Percentiles rank a stretch among this genome's conserved stretches.
Conservation (phyloP, 2,329 filamentous ascomycete species). For the Phaeophleospora eucalypticola region DNA sequence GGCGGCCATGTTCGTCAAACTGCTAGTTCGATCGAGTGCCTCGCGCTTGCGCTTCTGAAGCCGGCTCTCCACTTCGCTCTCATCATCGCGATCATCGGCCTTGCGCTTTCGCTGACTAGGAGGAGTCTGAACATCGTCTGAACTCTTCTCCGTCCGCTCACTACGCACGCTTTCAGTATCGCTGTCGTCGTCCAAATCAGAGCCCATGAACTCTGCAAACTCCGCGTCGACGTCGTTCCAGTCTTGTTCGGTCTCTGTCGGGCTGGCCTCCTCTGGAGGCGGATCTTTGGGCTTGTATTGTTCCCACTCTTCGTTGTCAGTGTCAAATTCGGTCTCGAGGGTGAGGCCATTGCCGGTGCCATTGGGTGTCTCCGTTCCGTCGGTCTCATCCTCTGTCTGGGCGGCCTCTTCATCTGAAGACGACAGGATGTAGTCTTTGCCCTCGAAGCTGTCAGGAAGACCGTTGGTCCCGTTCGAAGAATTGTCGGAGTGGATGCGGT, state of each 20-base stretch:
- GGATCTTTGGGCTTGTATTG: slow-evolving; percentile 46
- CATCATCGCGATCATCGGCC: slow-evolving; percentile 29
- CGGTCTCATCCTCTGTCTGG: slow-evolving; percentile 32
- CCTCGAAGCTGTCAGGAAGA: slow-evolving; percentile 29
- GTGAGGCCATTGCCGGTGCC: slow-evolving; percentile 13
- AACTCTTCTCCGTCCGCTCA: slow-evolving; percentile 15
- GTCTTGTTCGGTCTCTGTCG: slow-evolving; percentile 29
- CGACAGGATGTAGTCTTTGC: slow-evolving; percentile 37
- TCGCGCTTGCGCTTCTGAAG: slow-evolving; percentile 47
- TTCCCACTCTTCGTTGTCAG: slow-evolving; percentile 40
- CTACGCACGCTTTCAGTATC: slow-evolving; percentile 22
- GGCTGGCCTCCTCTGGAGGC: slow-evolving; percentile 29
- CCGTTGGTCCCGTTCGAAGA: slow-evolving; percentile 48
- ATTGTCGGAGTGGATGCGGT: slow-evolving; percentile 71
- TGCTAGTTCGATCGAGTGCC: slow-evolving; percentile 45
- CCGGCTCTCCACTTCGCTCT: slow-evolving; percentile 41
- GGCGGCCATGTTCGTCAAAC: slow-evolving; percentile 39
- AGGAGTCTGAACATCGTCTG: slow-evolving; percentile 22
- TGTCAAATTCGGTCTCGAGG: slow-evolving; percentile 28
- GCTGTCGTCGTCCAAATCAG: slow-evolving; percentile 46
- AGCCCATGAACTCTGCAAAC: slow-evolving; percentile 66
- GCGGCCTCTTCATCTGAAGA: slow-evolving; percentile 44
- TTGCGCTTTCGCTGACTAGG: slow-evolving; percentile 30
- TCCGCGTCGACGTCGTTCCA: slow-evolving; percentile 60
- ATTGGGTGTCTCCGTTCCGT: slow-evolving; percentile 17